These are phyloP conservation scores for Aspergillus sp. DNA, from an alignment of 2,329 filamentous ascomycete genomes.

Conservation along the genomic window DNA sequence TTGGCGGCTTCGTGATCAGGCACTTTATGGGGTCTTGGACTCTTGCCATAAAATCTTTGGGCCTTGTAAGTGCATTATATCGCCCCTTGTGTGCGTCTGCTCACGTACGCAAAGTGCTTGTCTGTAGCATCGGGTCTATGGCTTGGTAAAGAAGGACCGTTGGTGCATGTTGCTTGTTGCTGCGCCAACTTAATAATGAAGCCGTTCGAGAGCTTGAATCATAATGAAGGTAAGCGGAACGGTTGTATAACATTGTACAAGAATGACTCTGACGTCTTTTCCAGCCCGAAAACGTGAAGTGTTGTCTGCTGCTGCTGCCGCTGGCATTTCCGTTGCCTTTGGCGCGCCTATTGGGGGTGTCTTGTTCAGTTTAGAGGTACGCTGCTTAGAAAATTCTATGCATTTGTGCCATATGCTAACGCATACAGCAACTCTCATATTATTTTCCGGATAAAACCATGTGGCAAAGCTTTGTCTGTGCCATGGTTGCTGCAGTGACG, in stretches of 20 bases:
- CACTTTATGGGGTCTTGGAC: constrained; percentile 87
- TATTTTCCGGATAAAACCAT: constrained; percentile 99
- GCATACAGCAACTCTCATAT: constrained; percentile 75
- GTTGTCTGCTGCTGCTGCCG: constrained; percentile 85
- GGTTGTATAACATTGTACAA: not conserved
- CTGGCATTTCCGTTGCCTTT: constrained; percentile 91
- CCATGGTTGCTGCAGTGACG: constrained; percentile 96
- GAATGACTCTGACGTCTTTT: constrained; percentile 8
- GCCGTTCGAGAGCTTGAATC: constrained; percentile 73
- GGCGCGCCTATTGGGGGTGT: constrained; percentile 92
- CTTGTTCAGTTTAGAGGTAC: constrained; percentile 85
- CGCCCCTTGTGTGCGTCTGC: constrained; percentile 14
- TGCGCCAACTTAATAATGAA: constrained; percentile 95
- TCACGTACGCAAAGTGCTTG: constrained; percentile 61
- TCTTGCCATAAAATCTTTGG: constrained; percentile 81
- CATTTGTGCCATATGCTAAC: not conserved
- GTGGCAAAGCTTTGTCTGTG: constrained; percentile 99
- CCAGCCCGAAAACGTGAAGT: constrained; percentile 88
- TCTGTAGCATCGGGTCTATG: constrained; percentile 93
- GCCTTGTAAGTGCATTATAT: constrained; percentile 58
- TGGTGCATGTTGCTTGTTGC: constrained; percentile 96
- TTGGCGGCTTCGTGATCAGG: constrained; percentile 90
- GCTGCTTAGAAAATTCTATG: constrained; percentile 3
- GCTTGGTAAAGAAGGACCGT: constrained; percentile 91
- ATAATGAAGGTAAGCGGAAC: constrained; percentile 69